Base-by-base conservation (phyloP, 106 monocot genomes). In the Triglochin maritima region DNA sequence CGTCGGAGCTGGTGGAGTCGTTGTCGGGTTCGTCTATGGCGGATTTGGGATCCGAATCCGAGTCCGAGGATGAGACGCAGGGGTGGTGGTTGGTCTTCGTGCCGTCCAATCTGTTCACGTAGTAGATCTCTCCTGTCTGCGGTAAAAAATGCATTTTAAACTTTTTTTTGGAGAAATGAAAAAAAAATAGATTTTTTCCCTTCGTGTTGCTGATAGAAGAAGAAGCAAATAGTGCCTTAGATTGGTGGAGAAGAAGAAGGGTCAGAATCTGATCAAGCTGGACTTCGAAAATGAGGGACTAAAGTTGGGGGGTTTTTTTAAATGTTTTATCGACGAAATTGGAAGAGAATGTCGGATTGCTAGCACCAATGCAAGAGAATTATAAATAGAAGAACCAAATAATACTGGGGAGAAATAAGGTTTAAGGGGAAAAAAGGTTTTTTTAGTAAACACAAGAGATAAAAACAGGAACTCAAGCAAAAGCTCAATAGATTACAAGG, bases 41-140 rank as follows among this genome's bases (percentile, higher is more conserved):
- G 44, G 56, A 57, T 4, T 65, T 50, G 48, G 70, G 55, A 13
- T 45, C 55, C 47, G 17, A 50, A 43, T 60, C 49, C 17, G 42
- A n/a, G 65, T 42, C 17, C 54, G 59, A 9, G 48, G 45, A 46
- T 5, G 62, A 43, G 51, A 50, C 17, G 9, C 86, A 78, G 3
- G 93, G 89, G 57, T 84, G 84, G 1, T 58, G 65, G 6, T 63
- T 80, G 44, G 84, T 89, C 42, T 80, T 75, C 16, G 67, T 80
- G 10, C 91, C 87, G 56, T 77, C 78, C 16, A 50, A 69, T 76
- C 78, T 76, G 82, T 87, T 91, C 55, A 84, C 78, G 80, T 85
- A 91, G 84, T 87, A 87, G 47, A 91, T 62, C 79, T 87, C 70
- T 41, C 91, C 91, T 3, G 81, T 91, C 91, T 91, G 78, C 56